Base-by-base conservation (phyloP, 2,329 filamentous ascomycete genomes). In the Diatrype stigma region DNA sequence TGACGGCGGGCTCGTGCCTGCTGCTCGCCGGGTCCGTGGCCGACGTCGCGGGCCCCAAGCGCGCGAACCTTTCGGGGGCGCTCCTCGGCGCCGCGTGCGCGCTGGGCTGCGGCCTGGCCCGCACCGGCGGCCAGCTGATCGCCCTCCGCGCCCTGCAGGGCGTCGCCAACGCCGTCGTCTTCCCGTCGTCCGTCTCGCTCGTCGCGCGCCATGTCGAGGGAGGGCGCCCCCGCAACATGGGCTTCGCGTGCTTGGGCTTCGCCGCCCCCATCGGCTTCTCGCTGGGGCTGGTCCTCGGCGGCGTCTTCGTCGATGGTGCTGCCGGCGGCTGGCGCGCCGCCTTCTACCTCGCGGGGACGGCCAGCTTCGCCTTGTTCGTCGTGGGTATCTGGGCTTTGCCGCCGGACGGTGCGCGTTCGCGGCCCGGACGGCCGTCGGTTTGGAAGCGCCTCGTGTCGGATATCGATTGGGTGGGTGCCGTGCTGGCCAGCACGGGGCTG, bases 381-480 rank as follows among this genome's bases (percentile, higher is more conserved):
- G 55, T 69, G 21, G 37, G 37, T 12, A 19, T 40, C 19, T 19
- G 17, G 2, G 37, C 16, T 8, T 21, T 40, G 19, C 37, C 37
- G 1, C 0, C 19, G 4, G 37, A 17, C 2, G 37, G n/a, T 0
- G 37, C 69, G 69, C 1, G 51, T 71, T 19, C 72, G 67, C 65
- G 64, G 60, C 58, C 58, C 10, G 51, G 60, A 46, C 54, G 40
- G 45, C n/a, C n/a, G n/a, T n/a, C n/a, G n/a, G n/a, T n/a, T n/a
- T n/a, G n/a, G n/a, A n/a, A n/a, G n/a, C 60, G 56, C 42, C 58
- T 63, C n/a, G 58, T 58, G 26, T 66, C 58, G 1, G 74, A 79
- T 14, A 72, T 83, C 42, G 80, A 82, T 54, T 82, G 79, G 78
- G 55, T 78, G 21, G 80, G 80, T 0, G 75, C 76, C 0, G 21